Conservation (phyloP, 352 stramenopile species). For the Phytophthora vignae region DNA sequence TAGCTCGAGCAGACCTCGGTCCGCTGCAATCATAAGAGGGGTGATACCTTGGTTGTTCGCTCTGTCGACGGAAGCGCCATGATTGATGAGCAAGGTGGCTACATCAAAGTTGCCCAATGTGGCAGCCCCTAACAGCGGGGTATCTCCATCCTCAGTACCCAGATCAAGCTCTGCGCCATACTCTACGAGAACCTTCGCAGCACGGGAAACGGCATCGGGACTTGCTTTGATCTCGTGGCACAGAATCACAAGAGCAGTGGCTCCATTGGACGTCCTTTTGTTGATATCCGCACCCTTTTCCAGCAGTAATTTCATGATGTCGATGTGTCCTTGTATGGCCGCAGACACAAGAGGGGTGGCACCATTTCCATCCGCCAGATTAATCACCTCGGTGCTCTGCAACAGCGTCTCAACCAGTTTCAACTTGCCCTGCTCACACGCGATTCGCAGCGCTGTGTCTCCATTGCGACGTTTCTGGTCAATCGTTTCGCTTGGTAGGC, state of each 20-base stretch:
- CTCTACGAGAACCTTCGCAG: not conserved
- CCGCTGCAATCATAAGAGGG: not conserved
- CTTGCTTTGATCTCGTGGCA: not conserved
- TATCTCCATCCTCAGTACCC: not conserved
- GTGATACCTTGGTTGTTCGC: not conserved
- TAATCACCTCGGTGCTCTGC: constrained; percentile 4
- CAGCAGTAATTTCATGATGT: not conserved
- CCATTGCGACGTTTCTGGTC: constrained; percentile 17
- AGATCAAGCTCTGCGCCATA: not conserved
- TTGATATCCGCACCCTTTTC: not conserved
- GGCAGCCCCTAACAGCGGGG: not conserved
- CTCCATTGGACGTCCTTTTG: not conserved
- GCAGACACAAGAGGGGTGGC: constrained; percentile 2
- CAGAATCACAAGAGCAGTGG: not conserved
- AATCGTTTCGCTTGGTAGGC: not conserved
- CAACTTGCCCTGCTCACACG: constrained; percentile 1
- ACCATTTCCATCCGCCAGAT: not conserved
- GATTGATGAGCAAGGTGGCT: not conserved
- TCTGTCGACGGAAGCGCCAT: not conserved
- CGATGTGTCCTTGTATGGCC: not conserved
- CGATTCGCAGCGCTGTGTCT: constrained; percentile 14
- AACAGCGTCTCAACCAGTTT: constrained; percentile 8
- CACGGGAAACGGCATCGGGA: not conserved
- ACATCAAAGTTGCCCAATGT: not conserved
- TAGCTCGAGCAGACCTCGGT: not conserved